Evolutionary conservation across 495 filamentous ascomycete species (phyloP).

Genomic region (Hyaloscypha finlandica): DNA sequence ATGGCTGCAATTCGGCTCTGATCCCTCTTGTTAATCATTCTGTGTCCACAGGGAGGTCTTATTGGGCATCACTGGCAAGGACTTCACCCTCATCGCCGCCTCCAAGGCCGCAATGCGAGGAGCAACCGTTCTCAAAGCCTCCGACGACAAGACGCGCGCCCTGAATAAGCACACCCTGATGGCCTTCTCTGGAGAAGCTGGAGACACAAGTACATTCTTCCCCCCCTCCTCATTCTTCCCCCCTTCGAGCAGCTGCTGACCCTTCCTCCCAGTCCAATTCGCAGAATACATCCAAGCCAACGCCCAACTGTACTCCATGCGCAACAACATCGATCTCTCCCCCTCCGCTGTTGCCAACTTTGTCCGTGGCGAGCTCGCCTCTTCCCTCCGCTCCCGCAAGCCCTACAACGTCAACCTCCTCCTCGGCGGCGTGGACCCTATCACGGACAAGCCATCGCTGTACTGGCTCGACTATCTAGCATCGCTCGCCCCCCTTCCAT

Average conservation of each 20-base stretch:
- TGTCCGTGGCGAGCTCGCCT: constrained; percentile 88
- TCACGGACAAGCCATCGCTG: constrained; percentile 80
- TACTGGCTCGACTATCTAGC: constrained; percentile 99
- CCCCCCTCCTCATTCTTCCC: not conserved
- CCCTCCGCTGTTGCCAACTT: constrained; percentile 88
- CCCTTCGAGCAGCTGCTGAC: not conserved
- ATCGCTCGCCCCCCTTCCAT: constrained; percentile 81
- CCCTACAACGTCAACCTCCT: constrained; percentile 97
- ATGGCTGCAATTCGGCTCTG: not conserved
- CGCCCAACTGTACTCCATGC: constrained; percentile 96
- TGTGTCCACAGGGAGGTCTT: constrained; percentile 82
- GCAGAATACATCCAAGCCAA: constrained; percentile 99
- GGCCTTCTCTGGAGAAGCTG: constrained; percentile 95
- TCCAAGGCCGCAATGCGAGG: constrained; percentile 98
- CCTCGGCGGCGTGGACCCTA: constrained; percentile 87
- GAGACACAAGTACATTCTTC: constrained; percentile 76
- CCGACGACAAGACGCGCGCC: constrained; percentile 91
- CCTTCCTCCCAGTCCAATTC: constrained; percentile 76
- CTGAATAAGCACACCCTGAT: constrained; percentile 93
- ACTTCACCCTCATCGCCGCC: constrained; percentile 96
- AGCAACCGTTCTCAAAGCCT: constrained; percentile 91
- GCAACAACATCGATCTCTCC: constrained; percentile 87
- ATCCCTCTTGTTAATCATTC: constrained; percentile 10
- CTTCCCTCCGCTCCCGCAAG: constrained; percentile 83
- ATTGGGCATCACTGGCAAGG: constrained; percentile 96